Evolutionary conservation across 768 basidiomycete genomes (phyloP).

Genomic region (Leccinum aurantiacum): DNA sequence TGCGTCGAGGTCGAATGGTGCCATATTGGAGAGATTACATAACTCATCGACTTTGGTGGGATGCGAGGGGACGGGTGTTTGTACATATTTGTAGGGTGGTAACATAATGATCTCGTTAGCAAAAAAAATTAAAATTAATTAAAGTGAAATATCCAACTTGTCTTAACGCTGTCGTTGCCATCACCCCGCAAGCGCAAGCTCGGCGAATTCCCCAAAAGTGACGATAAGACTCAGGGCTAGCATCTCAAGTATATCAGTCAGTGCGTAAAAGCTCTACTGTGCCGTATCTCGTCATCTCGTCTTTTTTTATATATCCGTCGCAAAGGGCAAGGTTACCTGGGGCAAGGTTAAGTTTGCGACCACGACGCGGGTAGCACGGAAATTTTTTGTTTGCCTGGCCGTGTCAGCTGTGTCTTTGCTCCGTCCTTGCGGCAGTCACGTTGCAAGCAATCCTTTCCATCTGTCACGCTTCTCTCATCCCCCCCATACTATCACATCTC

Average conservation of each 20-base stretch:
- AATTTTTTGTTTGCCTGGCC: slow-evolving; percentile 28
- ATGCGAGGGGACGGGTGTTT: slow-evolving; percentile 13
- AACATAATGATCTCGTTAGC: slow-evolving; percentile 1
- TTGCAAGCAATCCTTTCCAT: slow-evolving; percentile 23
- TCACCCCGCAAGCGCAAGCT: slow-evolving; percentile 6
- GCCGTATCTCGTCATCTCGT: slow-evolving; percentile 14
- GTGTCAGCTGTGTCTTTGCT: slow-evolving; percentile 27
- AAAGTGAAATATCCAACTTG: slow-evolving; percentile 5
- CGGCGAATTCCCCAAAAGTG: slow-evolving; percentile 2
- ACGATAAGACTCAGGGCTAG: slow-evolving; percentile 14
- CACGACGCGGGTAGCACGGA: slow-evolving; percentile 27
- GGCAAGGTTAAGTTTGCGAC: slow-evolving; percentile 35
- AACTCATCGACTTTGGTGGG: neutral
- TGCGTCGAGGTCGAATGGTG: slow-evolving; percentile 92
- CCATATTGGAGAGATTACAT: slow-evolving; percentile 23
- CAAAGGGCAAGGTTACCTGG: slow-evolving; percentile 13
- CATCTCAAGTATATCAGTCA: slow-evolving; percentile 1
- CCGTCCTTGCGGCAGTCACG: slow-evolving; percentile 37
- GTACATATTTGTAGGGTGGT: slow-evolving; percentile 15
- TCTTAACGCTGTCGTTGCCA: neutral
- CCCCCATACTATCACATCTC: slow-evolving; percentile 13
- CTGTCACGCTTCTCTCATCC: slow-evolving; percentile 16
- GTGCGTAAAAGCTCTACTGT: slow-evolving; percentile 18
- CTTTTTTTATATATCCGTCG: slow-evolving; percentile 8
- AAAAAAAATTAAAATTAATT: slow-evolving; percentile 11